Base-by-base conservation (phyloP, 805 yeast species). In the Millerozyma acaciae region DNA sequence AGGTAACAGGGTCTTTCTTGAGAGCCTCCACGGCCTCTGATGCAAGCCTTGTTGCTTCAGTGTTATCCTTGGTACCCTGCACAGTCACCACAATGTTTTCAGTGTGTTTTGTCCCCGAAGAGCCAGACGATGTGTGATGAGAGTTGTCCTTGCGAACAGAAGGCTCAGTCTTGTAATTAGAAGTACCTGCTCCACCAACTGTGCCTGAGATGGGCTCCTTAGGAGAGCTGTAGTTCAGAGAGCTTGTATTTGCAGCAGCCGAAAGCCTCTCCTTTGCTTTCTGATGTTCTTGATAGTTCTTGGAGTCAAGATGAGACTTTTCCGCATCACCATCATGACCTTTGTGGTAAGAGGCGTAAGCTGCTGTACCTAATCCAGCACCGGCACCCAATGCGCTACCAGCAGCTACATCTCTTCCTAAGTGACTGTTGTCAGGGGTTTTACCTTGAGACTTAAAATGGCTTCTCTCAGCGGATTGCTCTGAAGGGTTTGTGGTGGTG, bases 31-130 rank as follows among this genome's bases (percentile, higher is more conserved):
- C 59, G 4, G 60, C 60, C 16, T 39, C 40, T 16, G 43, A 35
- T 20, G 67, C 66, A 33, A 59, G 41, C 7, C 24, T 16, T 9
- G 52, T 48, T 2, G 68, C 65, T 13, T 50, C 44, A 4, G 35
- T 35, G 17, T 47, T 44, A 37, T 51, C 53, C 13, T 36, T 42
- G 19, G 46, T 49, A 13, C 62, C 64, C 34, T 47, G 48, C 14
- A 62, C 65, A 8, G 57, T 51, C 4, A 61, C 65, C 25, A 51
- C 45, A 12, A 57, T 50, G 28, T 50, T 53, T 16, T 32, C 37
- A 14, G 26, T 25, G 28, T 4, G 6, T 15, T 18, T 14, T 12
- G 10, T n/a, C n/a, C 16, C 28, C 16, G 16, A 8, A n/a, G 28
- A 16, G 16, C 28, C 28, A n/a, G n/a, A n/a, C n/a, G 8, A 10